Conservation (phyloP, 495 filamentous ascomycete genomes). For the Chaetomium tenue region DNA sequence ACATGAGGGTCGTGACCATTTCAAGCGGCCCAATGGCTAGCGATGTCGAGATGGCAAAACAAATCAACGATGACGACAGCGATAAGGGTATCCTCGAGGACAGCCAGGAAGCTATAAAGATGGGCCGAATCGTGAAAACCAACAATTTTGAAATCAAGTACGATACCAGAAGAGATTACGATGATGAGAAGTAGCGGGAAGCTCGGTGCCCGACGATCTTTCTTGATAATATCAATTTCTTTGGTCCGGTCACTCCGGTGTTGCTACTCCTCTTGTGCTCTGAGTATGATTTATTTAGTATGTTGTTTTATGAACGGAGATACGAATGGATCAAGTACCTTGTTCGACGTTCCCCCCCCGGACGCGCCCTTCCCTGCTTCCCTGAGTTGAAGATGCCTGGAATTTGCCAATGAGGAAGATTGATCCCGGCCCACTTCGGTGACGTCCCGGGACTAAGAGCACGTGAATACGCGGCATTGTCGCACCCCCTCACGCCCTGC, state of each 20-base stretch:
- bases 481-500: not conserved
- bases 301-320: too few species aligned
- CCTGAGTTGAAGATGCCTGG: not conserved
- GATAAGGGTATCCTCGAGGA: constrained; percentile 8
- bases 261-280: too few species aligned
- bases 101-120: not conserved
- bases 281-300: too few species aligned
- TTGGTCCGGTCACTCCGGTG: too few species aligned
- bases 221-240: too few species aligned
- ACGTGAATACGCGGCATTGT: constrained; percentile 4
- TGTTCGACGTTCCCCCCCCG: not conserved
- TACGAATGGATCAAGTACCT: too few species aligned
- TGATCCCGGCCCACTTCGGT: not conserved
- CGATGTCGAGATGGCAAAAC: not conserved
- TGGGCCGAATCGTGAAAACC: constrained; percentile 19
- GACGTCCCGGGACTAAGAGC: not conserved
- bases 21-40: constrained; percentile 1
- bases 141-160: constrained; percentile 14
- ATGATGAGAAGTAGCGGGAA: too few species aligned
- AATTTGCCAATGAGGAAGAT: not conserved
- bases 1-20: constrained; percentile 9
- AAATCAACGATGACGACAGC: constrained; percentile 8
- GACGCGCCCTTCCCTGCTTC: not conserved
- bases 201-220: too few species aligned
- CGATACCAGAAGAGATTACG: not conserved